These are phyloP conservation scores for Hypoxylon sp. DNA, from an alignment of 2,329 filamentous ascomycete species.

Conservation along the genomic window DNA sequence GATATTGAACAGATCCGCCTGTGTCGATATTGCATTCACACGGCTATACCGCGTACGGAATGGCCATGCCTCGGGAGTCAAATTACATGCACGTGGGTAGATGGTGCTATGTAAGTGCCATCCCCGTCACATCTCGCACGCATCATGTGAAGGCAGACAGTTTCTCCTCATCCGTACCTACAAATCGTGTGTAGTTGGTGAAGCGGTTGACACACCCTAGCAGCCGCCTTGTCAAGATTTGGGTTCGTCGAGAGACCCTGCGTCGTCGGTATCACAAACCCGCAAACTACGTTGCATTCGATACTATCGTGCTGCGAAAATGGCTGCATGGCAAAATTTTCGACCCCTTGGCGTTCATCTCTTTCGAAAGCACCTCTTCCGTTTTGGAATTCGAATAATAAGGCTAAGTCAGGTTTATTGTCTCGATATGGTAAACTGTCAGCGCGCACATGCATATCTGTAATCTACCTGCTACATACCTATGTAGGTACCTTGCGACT, in stretches of 20 bases:
- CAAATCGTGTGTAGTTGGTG: slow-evolving; percentile 19
- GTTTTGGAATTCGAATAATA: slow-evolving; percentile 33
- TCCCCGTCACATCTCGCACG: slow-evolving; percentile 31
- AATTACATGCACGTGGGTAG: slow-evolving; percentile 41
- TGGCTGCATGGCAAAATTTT: slow-evolving; percentile 32
- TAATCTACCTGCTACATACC: neutral
- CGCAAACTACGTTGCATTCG: slow-evolving; percentile 35
- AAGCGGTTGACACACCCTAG: slow-evolving; percentile 17
- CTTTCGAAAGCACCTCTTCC: slow-evolving; percentile 36
- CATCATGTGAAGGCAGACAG: slow-evolving; percentile 32
- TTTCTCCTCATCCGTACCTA: neutral
- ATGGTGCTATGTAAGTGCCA: slow-evolving; percentile 19
- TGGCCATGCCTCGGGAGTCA: slow-evolving; percentile 29
- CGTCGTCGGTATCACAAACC: slow-evolving; percentile 32
- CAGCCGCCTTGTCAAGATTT: slow-evolving; percentile 22
- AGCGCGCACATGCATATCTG: slow-evolving; percentile 36
- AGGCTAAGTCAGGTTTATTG: slow-evolving; percentile 38
- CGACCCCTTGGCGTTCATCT: slow-evolving; percentile 40
- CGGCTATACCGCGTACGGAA: slow-evolving; percentile 34
- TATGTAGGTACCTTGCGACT: too few relatives aligned
- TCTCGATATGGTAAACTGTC: slow-evolving; percentile 37
- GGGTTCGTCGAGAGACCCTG: slow-evolving; percentile 32
- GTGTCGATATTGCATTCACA: slow-evolving; percentile 22
- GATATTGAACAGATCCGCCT: slow-evolving; percentile 37
- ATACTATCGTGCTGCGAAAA: slow-evolving; percentile 21